These are phyloP conservation scores for Arthrobotrys sinensis DNA, from an alignment of 2,329 filamentous ascomycete genomes.

Conservation along the genomic window DNA sequence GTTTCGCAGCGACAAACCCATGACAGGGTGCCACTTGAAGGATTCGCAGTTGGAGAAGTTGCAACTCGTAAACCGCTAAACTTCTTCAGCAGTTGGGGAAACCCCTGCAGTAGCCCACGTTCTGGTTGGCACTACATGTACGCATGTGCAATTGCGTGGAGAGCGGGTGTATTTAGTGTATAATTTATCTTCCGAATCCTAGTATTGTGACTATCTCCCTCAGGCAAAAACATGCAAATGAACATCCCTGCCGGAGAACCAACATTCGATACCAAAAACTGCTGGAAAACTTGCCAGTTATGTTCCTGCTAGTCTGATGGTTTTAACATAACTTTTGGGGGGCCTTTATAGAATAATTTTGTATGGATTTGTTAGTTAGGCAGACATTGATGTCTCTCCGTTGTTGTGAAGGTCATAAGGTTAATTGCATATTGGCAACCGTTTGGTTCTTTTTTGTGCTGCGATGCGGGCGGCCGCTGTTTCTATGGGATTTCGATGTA, in stretches of 20 bases:
- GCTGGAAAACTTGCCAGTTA: conserved; percentile 22
- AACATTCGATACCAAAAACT: conserved; percentile 30
- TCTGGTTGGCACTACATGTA: conserved; percentile 9
- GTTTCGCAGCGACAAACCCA: not conserved
- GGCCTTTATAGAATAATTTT: not conserved
- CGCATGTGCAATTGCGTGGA: not conserved
- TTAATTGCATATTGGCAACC: conserved; percentile 32
- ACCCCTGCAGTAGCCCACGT: conserved; percentile 7
- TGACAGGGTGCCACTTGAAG: not conserved
- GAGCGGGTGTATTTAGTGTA: not conserved
- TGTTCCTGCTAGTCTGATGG: not conserved
- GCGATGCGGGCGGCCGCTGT: conserved; percentile 32
- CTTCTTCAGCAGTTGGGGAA: conserved; percentile 9
- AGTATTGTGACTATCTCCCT: no score
- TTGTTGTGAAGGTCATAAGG: conserved; percentile 18
- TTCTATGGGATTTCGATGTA: conserved; percentile 35
- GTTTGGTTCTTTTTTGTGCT: conserved; percentile 49
- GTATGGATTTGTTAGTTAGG: conserved; percentile 8
- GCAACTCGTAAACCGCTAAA: conserved; percentile 1
- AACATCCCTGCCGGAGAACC: not conserved
- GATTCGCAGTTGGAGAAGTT: conserved; percentile 10
- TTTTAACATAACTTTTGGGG: not conserved
- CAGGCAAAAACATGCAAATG: conserved; percentile 5
- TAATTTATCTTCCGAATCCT: conserved; percentile 7
- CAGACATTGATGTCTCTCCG: conserved; percentile 6